phyloP scores from a whole-genome alignment of 257 asterid genomes.

The Gentiana macrophylla region DNA sequence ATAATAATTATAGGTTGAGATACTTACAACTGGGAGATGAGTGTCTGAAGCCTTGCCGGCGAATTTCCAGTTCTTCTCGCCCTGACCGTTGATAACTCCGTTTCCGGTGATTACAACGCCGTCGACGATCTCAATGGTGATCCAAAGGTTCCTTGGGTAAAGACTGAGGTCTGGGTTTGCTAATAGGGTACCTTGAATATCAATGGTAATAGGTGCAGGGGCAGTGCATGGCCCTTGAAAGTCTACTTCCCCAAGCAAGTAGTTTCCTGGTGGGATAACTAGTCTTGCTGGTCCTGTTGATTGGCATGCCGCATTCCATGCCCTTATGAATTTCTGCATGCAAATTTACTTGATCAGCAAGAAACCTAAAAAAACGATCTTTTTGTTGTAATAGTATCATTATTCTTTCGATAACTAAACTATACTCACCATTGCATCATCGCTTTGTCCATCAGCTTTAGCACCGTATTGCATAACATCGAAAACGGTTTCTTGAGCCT shows the following conservation, averaged over 20 bases:
- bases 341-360: no score
- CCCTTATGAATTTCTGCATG: constrained; percentile 5
- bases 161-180: constrained; percentile 3
- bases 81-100: constrained; percentile 11
- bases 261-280: constrained; percentile 5
- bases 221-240: constrained; percentile 13
- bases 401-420: background rate
- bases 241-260: constrained; percentile 1
- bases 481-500: constrained; percentile 30
- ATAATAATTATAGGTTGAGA: no score
- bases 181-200: constrained; percentile 8
- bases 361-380: no score
- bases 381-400: no score
- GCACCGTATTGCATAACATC: constrained; percentile 57
- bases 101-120: constrained; percentile 3
- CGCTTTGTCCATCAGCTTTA: constrained; percentile 27
- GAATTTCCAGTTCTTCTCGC: constrained; percentile 1
- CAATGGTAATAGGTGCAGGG: constrained; percentile 6
- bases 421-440: constrained; percentile 29
- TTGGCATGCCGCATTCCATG: constrained; percentile 16
- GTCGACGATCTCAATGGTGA: background rate
- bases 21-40: constrained; percentile 36
- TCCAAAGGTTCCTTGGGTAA: background rate
- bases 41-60: background rate
- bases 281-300: constrained; percentile 7